phyloP scores from a whole-genome alignment of 371 early-diverging fungal genomes.

The Rhizomucor pusillus region DNA sequence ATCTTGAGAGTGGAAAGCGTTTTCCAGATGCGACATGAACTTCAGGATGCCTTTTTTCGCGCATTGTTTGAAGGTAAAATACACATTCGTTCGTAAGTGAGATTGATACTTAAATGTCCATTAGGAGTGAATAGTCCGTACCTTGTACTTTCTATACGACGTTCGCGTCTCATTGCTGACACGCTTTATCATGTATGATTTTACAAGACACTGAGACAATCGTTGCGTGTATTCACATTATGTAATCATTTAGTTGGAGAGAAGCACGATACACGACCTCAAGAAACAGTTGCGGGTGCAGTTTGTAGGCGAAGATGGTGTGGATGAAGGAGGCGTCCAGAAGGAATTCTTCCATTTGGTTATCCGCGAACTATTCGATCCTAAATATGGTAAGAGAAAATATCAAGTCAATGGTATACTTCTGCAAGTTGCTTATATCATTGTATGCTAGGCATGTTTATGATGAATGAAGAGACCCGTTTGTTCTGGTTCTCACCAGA shows the following conservation, averaged over 20 bases:
- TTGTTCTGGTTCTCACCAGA: slow-evolving; percentile 86
- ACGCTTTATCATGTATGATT: slow-evolving; percentile 63
- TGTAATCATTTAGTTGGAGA: slow-evolving; percentile 57
- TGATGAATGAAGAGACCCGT: slow-evolving; percentile 77
- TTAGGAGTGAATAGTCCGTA: slow-evolving; percentile 84
- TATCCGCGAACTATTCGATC: slow-evolving; percentile 88
- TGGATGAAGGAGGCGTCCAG: slow-evolving; percentile 93
- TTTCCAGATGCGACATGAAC: slow-evolving; percentile 72
- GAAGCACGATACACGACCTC: slow-evolving; percentile 78
- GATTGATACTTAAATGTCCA: not conserved
- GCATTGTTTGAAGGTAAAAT: slow-evolving; percentile 71
- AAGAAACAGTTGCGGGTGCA: slow-evolving; percentile 86
- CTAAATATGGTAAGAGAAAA: slow-evolving; percentile 70
- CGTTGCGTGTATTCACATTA: not conserved
- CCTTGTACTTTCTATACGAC: slow-evolving; percentile 77
- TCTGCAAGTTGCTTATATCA: not conserved
- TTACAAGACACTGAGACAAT: not conserved
- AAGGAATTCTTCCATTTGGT: slow-evolving; percentile 95
- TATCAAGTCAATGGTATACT: too few species aligned
- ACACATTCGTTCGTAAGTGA: not conserved
- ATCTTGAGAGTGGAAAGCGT: slow-evolving; percentile 80
- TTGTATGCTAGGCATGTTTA: slow-evolving; percentile 77
- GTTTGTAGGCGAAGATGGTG: slow-evolving; percentile 87
- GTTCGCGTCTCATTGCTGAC: slow-evolving; percentile 76
- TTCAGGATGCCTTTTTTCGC: slow-evolving; percentile 78